Base-by-base conservation (phyloP, 495 filamentous ascomycete genomes). In the Astrocystis sublimbata region DNA sequence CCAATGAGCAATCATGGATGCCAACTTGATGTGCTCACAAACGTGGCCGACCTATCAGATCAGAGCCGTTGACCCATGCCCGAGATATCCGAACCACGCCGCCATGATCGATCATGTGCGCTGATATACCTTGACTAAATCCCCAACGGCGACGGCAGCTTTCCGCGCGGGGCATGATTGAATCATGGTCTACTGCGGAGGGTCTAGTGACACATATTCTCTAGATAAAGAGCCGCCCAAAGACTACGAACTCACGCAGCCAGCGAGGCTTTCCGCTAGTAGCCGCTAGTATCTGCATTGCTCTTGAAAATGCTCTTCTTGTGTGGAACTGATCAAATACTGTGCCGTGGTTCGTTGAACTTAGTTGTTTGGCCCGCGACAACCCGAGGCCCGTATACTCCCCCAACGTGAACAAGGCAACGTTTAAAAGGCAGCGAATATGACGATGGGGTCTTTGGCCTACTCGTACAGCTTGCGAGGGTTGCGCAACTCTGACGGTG, bases 331-430 rank as follows among this genome's bases (percentile, higher is more conserved):
- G 23, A 28, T 35, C 28, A 9, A 41, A 57, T 19, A 5, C 28
- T 4, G 17, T 33, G 38, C 13, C 40, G 38, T 19, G 17, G 38
- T 45, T 57, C 17, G 40, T 45, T 15, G 26, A 45, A 33, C 26
- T 23, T 17, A 10, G 9, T 60, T 8, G 4, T 31, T 35, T 42
- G 50, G 60, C 50, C 60, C 60, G 60, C 51, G 50, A 55, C 60
- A 62, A 62, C 40, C 60, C 60, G 60, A 62, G 31, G 19, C 46
- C 50, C n/a, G 24, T 28, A 41, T 30, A 40, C 40, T 57, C 54
- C 23, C 40, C 5, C 35, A 13, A 7, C 26, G 0, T 6, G 2
- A 10, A 19, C 1, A 33, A 33, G 12, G 17, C 23, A 23, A 9
- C 30, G 35, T 52, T n/a, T 52, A 33, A 52, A 35, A 35, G 49